Evolutionary conservation across 257 asterid genomes (phyloP).

Genomic region (Lavandula angustifolia): DNA sequence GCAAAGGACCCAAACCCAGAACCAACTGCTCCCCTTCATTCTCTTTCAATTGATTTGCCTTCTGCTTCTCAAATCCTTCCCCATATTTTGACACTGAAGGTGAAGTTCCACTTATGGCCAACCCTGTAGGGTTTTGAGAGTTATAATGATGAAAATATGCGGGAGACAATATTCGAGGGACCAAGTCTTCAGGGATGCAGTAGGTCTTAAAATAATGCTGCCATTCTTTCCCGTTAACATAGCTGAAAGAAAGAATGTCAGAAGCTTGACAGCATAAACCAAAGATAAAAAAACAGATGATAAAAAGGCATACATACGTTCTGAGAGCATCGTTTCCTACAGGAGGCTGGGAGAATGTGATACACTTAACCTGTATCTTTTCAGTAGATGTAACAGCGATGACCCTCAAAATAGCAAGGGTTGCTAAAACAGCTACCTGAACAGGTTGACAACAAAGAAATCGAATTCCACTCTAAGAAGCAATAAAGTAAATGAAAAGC

Average conservation of each 20-base stretch:
- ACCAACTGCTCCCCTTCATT: conserved; percentile 88
- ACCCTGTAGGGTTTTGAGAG: conserved; percentile 43
- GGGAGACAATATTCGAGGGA: conserved; percentile 97
- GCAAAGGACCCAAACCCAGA: conserved; percentile 96
- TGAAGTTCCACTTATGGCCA: conserved; percentile 50
- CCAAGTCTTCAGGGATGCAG: conserved; percentile 98
- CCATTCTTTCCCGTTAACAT: conserved; percentile 93
- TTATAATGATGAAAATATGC: conserved; percentile 98
- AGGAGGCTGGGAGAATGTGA: conserved; percentile 99
- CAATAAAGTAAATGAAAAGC: conserved; percentile 21
- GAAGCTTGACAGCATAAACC: conserved; percentile 18
- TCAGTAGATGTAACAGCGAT: conserved; percentile 74
- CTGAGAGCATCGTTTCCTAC: conserved; percentile 97
- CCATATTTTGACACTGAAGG: conserved; percentile 43
- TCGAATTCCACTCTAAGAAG: conserved; percentile 13
- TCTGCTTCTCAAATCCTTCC: conserved; percentile 56
- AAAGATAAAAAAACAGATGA: conserved; percentile 22
- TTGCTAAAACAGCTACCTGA: conserved; percentile 96
- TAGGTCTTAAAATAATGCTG: conserved; percentile 82
- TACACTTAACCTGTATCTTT: conserved; percentile 87
- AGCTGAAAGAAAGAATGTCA: conserved; percentile 52
- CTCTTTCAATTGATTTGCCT: conserved; percentile 53
- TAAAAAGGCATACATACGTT: conserved; percentile 58
- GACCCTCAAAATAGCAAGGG: conserved; percentile 93
- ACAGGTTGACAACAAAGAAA: conserved; percentile 32